Evolutionary conservation across 2,329 filamentous ascomycete species (phyloP).

Genomic region (Myotisia sp.): DNA sequence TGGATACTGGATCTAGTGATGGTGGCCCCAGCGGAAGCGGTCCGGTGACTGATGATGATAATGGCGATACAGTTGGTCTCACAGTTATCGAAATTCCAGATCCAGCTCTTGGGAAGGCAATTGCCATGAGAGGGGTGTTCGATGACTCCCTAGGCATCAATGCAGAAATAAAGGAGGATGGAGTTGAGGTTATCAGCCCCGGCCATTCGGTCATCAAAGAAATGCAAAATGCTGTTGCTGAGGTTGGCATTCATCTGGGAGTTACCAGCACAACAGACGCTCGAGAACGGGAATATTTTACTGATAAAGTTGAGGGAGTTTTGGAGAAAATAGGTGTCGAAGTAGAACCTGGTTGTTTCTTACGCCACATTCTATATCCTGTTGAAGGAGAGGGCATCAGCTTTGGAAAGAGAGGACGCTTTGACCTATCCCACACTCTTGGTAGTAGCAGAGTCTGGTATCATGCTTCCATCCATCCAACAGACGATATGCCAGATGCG

Average conservation of each 20-base stretch:
- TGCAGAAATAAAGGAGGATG: conserved; percentile 91
- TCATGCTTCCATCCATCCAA: conserved; percentile 81
- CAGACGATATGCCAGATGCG: conserved; percentile 64
- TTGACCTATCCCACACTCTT: conserved; percentile 61
- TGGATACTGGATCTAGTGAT: conserved; percentile 50
- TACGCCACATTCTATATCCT: conserved; percentile 71
- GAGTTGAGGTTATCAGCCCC: conserved; percentile 57
- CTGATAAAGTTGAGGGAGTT: conserved; percentile 68
- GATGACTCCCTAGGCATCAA: conserved; percentile 91
- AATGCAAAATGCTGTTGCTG: conserved; percentile 67
- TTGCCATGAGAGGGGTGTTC: conserved; percentile 81
- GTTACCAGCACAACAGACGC: conserved; percentile 53
- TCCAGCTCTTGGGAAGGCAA: conserved; percentile 65
- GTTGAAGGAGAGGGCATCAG: conserved; percentile 62
- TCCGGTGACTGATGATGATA: conserved; percentile 55
- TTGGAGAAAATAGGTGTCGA: conserved; percentile 78
- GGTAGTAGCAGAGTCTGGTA: conserved; percentile 88
- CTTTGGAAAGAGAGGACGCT: conserved; percentile 60
- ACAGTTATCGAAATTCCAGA: conserved; percentile 77
- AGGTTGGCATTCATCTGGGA: conserved; percentile 65
- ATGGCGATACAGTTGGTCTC: conserved; percentile 71
- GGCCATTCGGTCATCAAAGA: conserved; percentile 76
- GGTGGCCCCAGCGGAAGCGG: conserved; percentile 47
- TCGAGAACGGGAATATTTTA: conserved; percentile 59
- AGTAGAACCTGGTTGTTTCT: conserved; percentile 65